Evolutionary conservation across 129 eudicot species (phyloP), one percentile per base, ranked within the genome.

Genomic region (Helianthus tuberosus): DNA sequence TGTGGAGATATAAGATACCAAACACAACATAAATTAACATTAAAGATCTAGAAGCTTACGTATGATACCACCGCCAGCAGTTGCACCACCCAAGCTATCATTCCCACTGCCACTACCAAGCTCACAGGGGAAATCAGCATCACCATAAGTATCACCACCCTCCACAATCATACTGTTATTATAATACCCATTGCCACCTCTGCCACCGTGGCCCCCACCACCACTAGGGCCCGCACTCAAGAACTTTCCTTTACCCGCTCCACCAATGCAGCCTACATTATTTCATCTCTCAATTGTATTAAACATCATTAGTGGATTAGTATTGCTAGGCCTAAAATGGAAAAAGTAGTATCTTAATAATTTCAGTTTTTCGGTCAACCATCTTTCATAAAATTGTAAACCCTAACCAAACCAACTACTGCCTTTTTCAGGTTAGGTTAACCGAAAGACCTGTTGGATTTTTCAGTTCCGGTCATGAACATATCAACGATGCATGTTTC

Each of bases 101-200:
- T 92, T 85, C 58, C 97, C 97, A 84, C 97, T 92, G 68, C 96
- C 97, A 75, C 97, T 92, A 72, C 97, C 97, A 83, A 89, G 89
- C 85, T 92, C 97, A 77, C 97, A 92, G 23, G 97, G 97, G 51
- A 92, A 85, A 76, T 85, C 93, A 83, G 91, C 81, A 83, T 87
- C 74, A 50, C 97, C 97, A 79, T 92, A 92, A 55, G 84, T 53
- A 78, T 47, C 68, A 66, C 97, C 96, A 43, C 97, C 97, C 57
- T 76, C 79, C 23, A 72, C 82, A 55, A 85, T 68, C 70, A 80
- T 75, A 49, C 79, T 85, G 25, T 91, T 87, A 47, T 82, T 87
- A 64, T 73, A 89, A 73, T 83, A 89, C 35, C 89, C 96, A 80
- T 85, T 79, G 23, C 97, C 97, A 41, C 97, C 97, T 78, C 76